A percentile compares a stretch with the other conserved stretches of the same genome.
phyloP scores from a whole-genome alignment of 2,329 filamentous ascomycete genomes.

The Teratosphaeria gauchensis region DNA sequence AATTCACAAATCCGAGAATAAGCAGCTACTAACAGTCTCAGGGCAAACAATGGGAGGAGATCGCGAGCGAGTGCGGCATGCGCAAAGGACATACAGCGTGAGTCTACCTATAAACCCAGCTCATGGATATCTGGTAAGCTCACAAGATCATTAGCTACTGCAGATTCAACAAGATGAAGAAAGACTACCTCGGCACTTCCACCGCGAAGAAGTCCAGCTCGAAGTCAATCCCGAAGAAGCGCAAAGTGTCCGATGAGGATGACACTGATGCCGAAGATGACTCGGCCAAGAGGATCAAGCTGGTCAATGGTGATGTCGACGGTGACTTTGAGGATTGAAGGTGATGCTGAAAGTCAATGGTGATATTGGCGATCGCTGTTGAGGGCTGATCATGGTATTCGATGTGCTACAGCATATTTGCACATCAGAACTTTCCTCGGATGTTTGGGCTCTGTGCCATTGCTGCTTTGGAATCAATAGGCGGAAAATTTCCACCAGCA shows the following conservation, averaged over 20 bases:
- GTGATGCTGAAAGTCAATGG: background rate
- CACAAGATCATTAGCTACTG: background rate
- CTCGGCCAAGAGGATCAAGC: background rate
- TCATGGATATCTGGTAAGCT: background rate
- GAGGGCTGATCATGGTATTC: background rate
- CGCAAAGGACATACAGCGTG: background rate
- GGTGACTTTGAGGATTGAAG: background rate
- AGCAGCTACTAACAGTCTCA: background rate
- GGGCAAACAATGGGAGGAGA: background rate
- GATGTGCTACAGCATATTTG: background rate
- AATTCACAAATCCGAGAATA: background rate
- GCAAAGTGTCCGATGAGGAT: background rate
- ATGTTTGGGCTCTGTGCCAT: no score
- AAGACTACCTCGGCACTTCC: background rate
- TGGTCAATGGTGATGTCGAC: background rate
- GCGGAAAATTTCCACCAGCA: no score
- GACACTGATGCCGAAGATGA: background rate
- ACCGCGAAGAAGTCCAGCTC: background rate
- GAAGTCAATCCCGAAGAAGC: background rate
- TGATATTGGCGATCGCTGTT: background rate
- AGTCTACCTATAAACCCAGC: background rate
- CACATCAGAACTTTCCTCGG: background rate
- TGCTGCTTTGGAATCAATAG: no score
- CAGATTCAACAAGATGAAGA: background rate
- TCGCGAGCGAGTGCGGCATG: background rate